Evolutionary conservation across 2,329 filamentous ascomycete genomes (phyloP).

Genomic region (Talaromyces sp.): DNA sequence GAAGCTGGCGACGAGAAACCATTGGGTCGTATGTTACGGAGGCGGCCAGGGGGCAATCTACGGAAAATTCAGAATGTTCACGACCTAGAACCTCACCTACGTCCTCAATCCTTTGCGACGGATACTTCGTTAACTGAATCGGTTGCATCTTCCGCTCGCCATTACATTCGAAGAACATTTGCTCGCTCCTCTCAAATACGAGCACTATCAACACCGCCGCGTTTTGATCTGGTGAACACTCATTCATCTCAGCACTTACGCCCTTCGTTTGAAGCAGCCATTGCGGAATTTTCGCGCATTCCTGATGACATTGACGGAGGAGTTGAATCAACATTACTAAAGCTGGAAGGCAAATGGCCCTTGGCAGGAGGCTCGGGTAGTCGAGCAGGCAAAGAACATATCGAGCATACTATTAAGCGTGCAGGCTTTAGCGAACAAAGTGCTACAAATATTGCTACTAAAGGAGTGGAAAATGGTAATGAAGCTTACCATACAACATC

Average conservation of each 20-base stretch:
- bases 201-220: constrained; percentile 13
- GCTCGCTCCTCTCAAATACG: constrained; percentile 4
- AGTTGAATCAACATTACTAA: constrained; percentile 84
- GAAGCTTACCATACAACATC: not conserved
- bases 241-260: constrained; percentile 53
- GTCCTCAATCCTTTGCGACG: constrained; percentile 31
- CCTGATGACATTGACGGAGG: constrained; percentile 86
- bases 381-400: not conserved
- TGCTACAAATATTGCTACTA: not conserved
- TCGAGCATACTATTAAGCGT: not conserved
- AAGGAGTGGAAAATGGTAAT: not conserved
- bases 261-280: constrained; percentile 80
- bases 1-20: constrained; percentile 19
- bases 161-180: constrained; percentile 7
- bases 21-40: constrained; percentile 54
- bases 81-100: constrained; percentile 47
- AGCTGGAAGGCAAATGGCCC: constrained; percentile 77
- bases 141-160: constrained; percentile 15
- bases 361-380: constrained; percentile 5
- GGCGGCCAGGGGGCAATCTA: constrained; percentile 70
- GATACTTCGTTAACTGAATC: constrained; percentile 30
- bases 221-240: constrained; percentile 42
- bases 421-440: not conserved
- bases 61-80: constrained; percentile 61
- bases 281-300: constrained; percentile 78